phyloP scores from a whole-genome alignment of 2,329 filamentous ascomycete species.

The Phaeosphaeria sp. region DNA sequence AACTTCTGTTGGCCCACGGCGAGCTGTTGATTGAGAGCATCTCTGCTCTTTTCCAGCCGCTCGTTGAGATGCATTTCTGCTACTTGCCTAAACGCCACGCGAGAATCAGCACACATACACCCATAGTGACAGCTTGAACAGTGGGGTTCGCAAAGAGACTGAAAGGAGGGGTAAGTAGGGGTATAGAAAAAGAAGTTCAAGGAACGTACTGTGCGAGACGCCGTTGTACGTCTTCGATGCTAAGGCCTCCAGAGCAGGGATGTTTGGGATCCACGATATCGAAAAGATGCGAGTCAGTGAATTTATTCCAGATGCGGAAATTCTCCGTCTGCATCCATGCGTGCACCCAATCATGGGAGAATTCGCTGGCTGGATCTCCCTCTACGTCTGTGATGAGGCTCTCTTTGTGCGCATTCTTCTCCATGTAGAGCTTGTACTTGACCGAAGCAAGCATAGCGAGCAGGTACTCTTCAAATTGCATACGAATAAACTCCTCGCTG shows the following conservation, averaged over 20 bases:
- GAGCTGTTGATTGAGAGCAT: slow-evolving; percentile 87
- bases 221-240: slow-evolving; percentile 92
- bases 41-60: slow-evolving; percentile 79
- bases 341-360: slow-evolving; percentile 83
- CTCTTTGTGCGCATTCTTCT: slow-evolving; percentile 58
- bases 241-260: slow-evolving; percentile 89
- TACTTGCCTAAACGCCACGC: slow-evolving; percentile 67
- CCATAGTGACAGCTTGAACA: slow-evolving; percentile 35
- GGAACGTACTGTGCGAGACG: slow-evolving; percentile 71
- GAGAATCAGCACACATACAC: slow-evolving; percentile 45
- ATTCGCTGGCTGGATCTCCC: slow-evolving; percentile 84
- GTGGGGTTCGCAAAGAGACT: slow-evolving; percentile 39
- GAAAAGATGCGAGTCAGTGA: slow-evolving; percentile 81
- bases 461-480: slow-evolving; percentile 97
- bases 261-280: slow-evolving; percentile 93
- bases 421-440: slow-evolving; percentile 74
- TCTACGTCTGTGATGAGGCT: slow-evolving; percentile 70
- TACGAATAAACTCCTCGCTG: slow-evolving; percentile 94
- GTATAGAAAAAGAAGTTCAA: slow-evolving; percentile 16
- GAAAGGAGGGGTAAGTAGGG: slow-evolving; percentile 32
- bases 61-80: slow-evolving; percentile 94
- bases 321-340: slow-evolving; percentile 89
- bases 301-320: slow-evolving; percentile 82
- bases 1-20: slow-evolving; percentile 88
- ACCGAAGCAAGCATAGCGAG: slow-evolving; percentile 85